Conservation (phyloP, 2,329 filamentous ascomycete genomes). For the Talaromyces sp. region DNA sequence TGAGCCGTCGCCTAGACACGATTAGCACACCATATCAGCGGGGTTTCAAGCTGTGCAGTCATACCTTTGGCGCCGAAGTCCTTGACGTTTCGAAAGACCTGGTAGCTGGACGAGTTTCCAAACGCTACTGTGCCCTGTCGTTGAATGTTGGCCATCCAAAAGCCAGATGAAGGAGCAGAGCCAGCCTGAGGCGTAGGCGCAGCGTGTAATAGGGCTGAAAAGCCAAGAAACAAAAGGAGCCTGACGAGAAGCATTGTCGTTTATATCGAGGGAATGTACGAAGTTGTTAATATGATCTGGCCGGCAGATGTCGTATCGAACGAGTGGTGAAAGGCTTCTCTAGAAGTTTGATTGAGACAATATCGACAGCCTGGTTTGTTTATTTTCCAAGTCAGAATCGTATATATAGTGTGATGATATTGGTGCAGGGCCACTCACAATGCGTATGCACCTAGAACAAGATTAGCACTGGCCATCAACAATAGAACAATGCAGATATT, state of each 20-base stretch:
- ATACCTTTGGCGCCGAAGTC: slow-evolving; percentile 69
- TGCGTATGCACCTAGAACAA: not conserved
- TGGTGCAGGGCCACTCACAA: not conserved
- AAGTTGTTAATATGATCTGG: slow-evolving; percentile 8
- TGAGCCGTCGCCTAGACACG: slow-evolving; percentile 51
- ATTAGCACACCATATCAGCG: slow-evolving; percentile 17
- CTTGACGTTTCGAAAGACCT: slow-evolving; percentile 71
- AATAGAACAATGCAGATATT: no score
- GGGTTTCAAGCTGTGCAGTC: slow-evolving; percentile 21
- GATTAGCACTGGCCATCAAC: not conserved
- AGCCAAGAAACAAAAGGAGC: slow-evolving; percentile 29
- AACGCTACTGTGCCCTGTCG: slow-evolving; percentile 67
- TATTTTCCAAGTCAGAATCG: not conserved
- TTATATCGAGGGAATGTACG: not conserved
- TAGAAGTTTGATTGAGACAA: not conserved
- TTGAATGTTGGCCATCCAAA: slow-evolving; percentile 67
- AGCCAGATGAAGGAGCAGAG: slow-evolving; percentile 41
- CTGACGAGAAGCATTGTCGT: slow-evolving; percentile 19
- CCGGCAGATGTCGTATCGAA: slow-evolving; percentile 8
- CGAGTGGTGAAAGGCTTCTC: slow-evolving; percentile 1
- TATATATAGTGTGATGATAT: no score
- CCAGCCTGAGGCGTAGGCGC: slow-evolving; percentile 24
- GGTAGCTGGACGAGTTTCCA: slow-evolving; percentile 52
- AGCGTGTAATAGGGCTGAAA: slow-evolving; percentile 26
- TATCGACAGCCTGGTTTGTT: not conserved